These are phyloP conservation scores for Cercospora sesami DNA, from an alignment of 2,329 filamentous ascomycete genomes.

Conservation along the genomic window DNA sequence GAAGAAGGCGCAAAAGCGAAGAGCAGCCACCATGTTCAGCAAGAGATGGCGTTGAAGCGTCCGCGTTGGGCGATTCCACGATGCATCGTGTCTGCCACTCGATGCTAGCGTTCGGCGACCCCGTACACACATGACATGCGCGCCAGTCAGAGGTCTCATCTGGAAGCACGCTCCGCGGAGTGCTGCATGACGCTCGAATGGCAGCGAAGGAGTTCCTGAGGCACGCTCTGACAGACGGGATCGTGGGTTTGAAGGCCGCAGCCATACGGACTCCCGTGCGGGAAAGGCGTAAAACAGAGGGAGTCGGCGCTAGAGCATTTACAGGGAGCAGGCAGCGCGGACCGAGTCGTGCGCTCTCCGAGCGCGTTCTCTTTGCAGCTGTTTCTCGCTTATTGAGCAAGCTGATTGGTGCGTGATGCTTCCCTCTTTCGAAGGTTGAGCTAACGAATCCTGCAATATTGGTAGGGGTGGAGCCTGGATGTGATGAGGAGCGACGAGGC, in stretches of 20 bases:
- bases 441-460: constrained; percentile 29
- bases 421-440: constrained; percentile 16
- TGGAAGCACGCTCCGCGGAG: constrained; percentile 4
- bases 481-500: constrained; percentile 4
- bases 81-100: constrained; percentile 6
- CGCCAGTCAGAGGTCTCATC: neutral
- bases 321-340: constrained; percentile 22
- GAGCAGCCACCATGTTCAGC: constrained; percentile 13
- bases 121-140: constrained; percentile 13
- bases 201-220: neutral
- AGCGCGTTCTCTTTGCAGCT: constrained; percentile 14
- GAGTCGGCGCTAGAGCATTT: constrained; percentile 13
- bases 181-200: neutral
- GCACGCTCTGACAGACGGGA: constrained; percentile 1
- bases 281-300: constrained; percentile 21
- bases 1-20: constrained; percentile 12
- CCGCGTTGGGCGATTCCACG: neutral
- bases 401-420: constrained; percentile 22
- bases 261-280: constrained; percentile 19
- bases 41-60: neutral
- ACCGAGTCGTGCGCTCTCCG: constrained; percentile 27
- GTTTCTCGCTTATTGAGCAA: constrained; percentile 19
- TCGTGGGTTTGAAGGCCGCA: constrained; percentile 16
- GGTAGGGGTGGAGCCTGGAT: constrained; percentile 16
- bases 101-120: constrained; percentile 22